Percentiles rank a stretch among this genome's conserved stretches.
These are phyloP conservation scores for Neofusicoccum ribis DNA, from an alignment of 2,329 filamentous ascomycete genomes.

Conservation along the genomic window DNA sequence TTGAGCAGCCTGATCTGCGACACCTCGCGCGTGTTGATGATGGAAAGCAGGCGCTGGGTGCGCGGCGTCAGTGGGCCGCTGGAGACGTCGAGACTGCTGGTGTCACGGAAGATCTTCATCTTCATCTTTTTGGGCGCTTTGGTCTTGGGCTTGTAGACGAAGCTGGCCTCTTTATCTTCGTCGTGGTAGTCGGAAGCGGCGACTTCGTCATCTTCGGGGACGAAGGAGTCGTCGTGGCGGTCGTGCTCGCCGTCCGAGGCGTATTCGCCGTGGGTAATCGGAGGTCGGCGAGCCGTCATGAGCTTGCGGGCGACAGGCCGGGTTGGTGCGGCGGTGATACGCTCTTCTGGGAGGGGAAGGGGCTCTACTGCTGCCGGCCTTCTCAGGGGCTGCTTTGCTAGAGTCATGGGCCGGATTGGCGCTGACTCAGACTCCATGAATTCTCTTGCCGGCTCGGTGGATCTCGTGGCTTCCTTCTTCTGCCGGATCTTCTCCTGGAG, in stretches of 20 bases:
- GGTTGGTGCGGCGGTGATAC: slow-evolving; percentile 37
- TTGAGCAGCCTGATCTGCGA: slow-evolving; percentile 65
- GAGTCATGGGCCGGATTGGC: background rate
- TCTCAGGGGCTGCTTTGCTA: slow-evolving; percentile 21
- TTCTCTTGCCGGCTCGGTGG: background rate
- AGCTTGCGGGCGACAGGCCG: slow-evolving; percentile 7
- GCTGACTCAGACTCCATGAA: background rate
- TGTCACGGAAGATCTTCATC: slow-evolving; percentile 38
- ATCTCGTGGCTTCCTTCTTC: slow-evolving; percentile 36
- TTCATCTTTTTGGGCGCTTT: slow-evolving; percentile 32
- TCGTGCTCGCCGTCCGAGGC: background rate
- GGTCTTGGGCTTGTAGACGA: slow-evolving; percentile 39
- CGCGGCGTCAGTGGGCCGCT: slow-evolving; percentile 44
- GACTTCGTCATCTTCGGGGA: slow-evolving; percentile 26
- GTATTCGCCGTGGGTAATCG: background rate
- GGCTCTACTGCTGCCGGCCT: slow-evolving; percentile 20
- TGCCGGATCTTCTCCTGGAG: slow-evolving; percentile 53
- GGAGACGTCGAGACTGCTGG: slow-evolving; percentile 14
- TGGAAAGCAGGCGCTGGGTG: slow-evolving; percentile 63
- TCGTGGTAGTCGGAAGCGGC: slow-evolving; percentile 32
- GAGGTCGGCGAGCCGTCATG: background rate
- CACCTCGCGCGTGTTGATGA: slow-evolving; percentile 73
- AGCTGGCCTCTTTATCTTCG: slow-evolving; percentile 40
- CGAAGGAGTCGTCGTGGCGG: slow-evolving; percentile 18
- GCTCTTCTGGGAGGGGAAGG: slow-evolving; percentile 27